Conservation (phyloP, 768 basidiomycete genomes). For the Rhodotorula diobovata region DNA sequence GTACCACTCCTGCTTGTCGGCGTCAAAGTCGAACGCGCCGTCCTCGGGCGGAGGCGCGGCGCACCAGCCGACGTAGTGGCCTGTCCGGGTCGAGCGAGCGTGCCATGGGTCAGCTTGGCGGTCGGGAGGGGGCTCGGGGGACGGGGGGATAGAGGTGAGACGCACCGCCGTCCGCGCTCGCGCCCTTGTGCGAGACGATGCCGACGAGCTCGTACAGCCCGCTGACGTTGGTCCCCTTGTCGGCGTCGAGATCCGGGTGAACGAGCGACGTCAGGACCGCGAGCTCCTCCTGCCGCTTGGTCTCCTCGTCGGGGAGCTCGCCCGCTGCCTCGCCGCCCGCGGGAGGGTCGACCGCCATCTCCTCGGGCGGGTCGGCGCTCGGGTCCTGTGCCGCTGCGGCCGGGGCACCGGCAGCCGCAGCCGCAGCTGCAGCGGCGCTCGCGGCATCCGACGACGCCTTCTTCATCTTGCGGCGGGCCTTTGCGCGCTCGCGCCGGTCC, state of each 20-base stretch:
- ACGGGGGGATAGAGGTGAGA: background rate
- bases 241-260: conserved; percentile 59
- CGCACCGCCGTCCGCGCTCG: conserved; percentile 80
- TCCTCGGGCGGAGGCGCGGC: conserved; percentile 59
- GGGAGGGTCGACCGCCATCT: conserved; percentile 33
- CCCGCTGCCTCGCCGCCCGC: conserved; percentile 28
- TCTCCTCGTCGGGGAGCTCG: conserved; percentile 63
- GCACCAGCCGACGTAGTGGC: conserved; percentile 87
- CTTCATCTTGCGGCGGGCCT: conserved; percentile 63
- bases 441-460: conserved; percentile 46
- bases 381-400: conserved; percentile 4
- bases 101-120: background rate
- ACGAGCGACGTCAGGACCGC: conserved; percentile 63
- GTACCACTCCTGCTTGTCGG: conserved; percentile 66
- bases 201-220: conserved; percentile 89
- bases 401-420: too few species aligned
- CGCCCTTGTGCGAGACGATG: conserved; percentile 97
- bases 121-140: background rate
- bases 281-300: conserved; percentile 62
- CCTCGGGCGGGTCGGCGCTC: conserved; percentile 32
- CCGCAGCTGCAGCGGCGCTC: background rate
- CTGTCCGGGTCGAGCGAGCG: conserved; percentile 15
- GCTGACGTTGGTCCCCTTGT: conserved; percentile 68
- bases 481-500: conserved; percentile 74
- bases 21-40: conserved; percentile 53